These are phyloP conservation scores for Rhynchospora pubera DNA, from an alignment of 176 grass and related monocot genomes.

Conservation along the genomic window DNA sequence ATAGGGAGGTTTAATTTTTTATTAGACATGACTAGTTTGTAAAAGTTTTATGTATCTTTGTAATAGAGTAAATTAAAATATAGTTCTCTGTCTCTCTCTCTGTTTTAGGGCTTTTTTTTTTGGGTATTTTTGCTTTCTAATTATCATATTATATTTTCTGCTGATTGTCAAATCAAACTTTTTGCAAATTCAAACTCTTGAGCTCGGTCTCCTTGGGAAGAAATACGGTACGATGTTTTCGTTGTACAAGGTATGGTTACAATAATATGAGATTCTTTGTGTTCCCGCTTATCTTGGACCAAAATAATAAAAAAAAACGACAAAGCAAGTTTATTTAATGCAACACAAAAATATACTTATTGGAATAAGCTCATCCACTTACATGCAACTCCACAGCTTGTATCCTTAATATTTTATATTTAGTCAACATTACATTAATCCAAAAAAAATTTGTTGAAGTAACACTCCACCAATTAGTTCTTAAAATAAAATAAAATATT, in stretches of 20 bases:
- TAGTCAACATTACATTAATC: background rate
- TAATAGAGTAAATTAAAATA: background rate
- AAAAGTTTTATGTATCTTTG: too few relatives aligned
- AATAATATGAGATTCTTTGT: background rate
- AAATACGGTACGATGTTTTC: background rate
- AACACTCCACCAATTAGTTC: background rate
- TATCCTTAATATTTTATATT: background rate
- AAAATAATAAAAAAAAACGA: background rate
- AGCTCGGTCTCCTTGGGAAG: background rate
- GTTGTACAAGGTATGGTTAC: background rate
- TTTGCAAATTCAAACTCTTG: background rate
- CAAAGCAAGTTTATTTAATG: background rate
- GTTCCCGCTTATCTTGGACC: background rate
- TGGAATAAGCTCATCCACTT: background rate
- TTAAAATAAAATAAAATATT: background rate
- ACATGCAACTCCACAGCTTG: background rate
- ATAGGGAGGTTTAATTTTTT: background rate
- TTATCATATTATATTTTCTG: background rate
- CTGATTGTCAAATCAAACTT: background rate
- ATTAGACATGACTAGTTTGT: background rate
- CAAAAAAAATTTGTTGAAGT: background rate
- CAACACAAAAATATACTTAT: background rate
- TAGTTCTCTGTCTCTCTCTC: background rate
- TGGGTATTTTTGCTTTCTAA: background rate
- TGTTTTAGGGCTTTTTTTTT: background rate